Percentiles rank a stretch among this genome's conserved stretches.
Evolutionary conservation across 352 stramenopile species (phyloP).

Genomic region (Phytophthora europaea): DNA sequence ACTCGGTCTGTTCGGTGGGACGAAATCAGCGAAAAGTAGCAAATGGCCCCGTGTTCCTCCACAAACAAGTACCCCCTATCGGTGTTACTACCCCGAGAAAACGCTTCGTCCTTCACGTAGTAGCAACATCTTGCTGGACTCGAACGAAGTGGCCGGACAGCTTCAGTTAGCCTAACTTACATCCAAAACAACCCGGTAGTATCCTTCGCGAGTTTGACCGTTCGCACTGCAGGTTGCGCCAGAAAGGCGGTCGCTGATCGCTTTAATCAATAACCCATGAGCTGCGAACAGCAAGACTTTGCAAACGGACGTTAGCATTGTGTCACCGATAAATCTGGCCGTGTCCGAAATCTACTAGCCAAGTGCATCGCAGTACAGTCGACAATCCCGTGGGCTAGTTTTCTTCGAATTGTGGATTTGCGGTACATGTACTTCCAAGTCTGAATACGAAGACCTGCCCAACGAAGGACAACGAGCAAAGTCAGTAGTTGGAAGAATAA

Average conservation of each 20-base stretch:
- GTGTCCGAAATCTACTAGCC: no score
- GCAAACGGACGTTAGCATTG: neutral
- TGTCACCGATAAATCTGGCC: neutral
- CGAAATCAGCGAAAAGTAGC: conserved; percentile 27
- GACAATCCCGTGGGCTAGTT: no score
- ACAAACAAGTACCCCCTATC: conserved; percentile 8
- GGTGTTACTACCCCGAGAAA: conserved; percentile 18
- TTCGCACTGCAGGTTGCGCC: no score
- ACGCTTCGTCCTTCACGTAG: neutral
- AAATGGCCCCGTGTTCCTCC: conserved; percentile 14
- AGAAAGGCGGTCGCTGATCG: no score
- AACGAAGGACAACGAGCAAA: no score
- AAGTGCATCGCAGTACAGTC: no score
- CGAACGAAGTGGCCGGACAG: neutral
- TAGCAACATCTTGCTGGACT: conserved; percentile 20
- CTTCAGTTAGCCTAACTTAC: neutral
- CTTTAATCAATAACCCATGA: neutral
- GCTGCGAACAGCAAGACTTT: neutral
- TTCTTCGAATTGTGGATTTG: no score
- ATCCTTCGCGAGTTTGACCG: no score
- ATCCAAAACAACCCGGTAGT: neutral
- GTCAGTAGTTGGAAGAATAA: no score
- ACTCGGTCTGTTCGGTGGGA: conserved; percentile 25
- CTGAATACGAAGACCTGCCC: no score
- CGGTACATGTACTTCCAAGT: no score